These are phyloP conservation scores for Malus domestica DNA, from an alignment of 306 rosid species.

Conservation along the genomic window ASM211411v1 NC_041803.1:3244001-3244500, in stretches of 20 bases:
- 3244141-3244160: neutral
- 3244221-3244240: neutral
- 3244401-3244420: slow-evolving; percentile 41
- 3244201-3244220: neutral
- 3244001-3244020: neutral
- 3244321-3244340: slow-evolving; percentile 47
- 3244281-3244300: slow-evolving; percentile 49
- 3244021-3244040: neutral
- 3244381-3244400: slow-evolving; percentile 47
- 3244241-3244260: neutral
- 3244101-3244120: neutral
- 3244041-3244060: neutral
- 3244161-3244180: too few species aligned
- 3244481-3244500: slow-evolving; percentile 47
- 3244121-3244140: slow-evolving; percentile 1
- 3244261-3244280: slow-evolving; percentile 55
- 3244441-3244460: slow-evolving; percentile 42
- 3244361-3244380: slow-evolving; percentile 40
- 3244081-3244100: neutral
- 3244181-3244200: neutral
- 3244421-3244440: slow-evolving; percentile 27
- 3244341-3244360: slow-evolving; percentile 28
- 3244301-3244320: slow-evolving; percentile 54
- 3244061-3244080: neutral
- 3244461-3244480: slow-evolving; percentile 61